Percentiles rank a stretch among this genome's conserved stretches.
phyloP scores from a whole-genome alignment of 768 basidiomycete genomes.

The Favolaschia claudopus region DNA sequence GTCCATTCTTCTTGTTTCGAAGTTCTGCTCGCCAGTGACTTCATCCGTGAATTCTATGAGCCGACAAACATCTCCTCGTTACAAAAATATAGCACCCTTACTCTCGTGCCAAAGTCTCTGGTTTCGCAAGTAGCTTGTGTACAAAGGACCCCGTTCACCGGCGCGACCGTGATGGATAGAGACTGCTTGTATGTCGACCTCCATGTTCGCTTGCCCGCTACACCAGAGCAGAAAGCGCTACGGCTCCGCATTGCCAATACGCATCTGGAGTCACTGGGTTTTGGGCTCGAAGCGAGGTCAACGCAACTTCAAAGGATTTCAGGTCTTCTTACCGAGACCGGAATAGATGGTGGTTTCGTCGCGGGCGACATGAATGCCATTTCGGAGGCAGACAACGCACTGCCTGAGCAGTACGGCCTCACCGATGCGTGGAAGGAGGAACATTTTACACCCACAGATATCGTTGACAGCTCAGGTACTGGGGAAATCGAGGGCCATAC shows the following conservation, averaged over 20 bases:
- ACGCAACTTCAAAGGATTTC: constrained; percentile 49
- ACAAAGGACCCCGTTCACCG: constrained; percentile 45
- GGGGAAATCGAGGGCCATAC: constrained; percentile 44
- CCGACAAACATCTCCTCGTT: constrained; percentile 50
- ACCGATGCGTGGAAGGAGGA: constrained; percentile 51
- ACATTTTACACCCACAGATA: neutral
- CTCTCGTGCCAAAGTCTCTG: constrained; percentile 53
- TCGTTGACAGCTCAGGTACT: constrained; percentile 18
- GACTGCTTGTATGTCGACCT: constrained; percentile 57
- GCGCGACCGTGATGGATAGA: constrained; percentile 47
- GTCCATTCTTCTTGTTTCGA: constrained; percentile 43
- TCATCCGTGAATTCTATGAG: constrained; percentile 51
- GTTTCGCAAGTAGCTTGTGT: constrained; percentile 39
- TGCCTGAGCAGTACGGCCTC: constrained; percentile 48
- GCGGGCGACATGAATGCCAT: constrained; percentile 64
- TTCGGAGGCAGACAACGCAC: constrained; percentile 37
- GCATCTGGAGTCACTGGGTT: constrained; percentile 57
- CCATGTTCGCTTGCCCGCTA: constrained; percentile 39
- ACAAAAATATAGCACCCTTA: constrained; percentile 54
- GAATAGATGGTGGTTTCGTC: constrained; percentile 50
- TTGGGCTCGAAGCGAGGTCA: constrained; percentile 43
- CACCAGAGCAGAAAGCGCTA: constrained; percentile 30
- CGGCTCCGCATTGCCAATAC: constrained; percentile 57
- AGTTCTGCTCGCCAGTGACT: constrained; percentile 48
- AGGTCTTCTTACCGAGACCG: constrained; percentile 38